Percentiles rank a stretch among this genome's conserved stretches.
Evolutionary conservation across 768 basidiomycete genomes (phyloP).

Genomic region (Suillus subalutaceus): DNA sequence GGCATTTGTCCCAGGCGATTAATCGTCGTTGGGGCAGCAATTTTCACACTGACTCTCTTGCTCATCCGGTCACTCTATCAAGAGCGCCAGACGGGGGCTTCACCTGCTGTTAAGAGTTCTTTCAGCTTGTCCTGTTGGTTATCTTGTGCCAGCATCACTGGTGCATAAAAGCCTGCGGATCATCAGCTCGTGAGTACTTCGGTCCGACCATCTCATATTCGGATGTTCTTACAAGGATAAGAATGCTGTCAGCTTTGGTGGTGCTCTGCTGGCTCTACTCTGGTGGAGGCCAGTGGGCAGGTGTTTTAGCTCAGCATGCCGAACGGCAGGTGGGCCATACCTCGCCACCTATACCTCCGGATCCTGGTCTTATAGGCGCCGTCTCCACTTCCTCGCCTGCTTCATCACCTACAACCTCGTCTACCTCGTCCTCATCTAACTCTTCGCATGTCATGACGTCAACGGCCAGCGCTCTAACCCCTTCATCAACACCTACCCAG

Average conservation of each 20-base stretch:
- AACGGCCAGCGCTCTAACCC: conserved; percentile 8
- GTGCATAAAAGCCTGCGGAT: not conserved
- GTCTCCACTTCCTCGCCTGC: too few species aligned
- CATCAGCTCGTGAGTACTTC: not conserved
- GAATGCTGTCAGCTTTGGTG: conserved; percentile 1
- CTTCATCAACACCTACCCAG: conserved; percentile 16
- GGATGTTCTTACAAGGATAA: not conserved
- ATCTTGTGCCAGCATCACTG: not conserved
- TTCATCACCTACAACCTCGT: conserved; percentile 8
- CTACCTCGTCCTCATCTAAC: conserved; percentile 10
- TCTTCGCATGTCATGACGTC: conserved; percentile 10
- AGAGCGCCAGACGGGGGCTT: not conserved
- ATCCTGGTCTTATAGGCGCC: not conserved
- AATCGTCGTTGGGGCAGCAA: not conserved
- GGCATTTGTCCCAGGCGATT: not conserved
- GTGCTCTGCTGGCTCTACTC: conserved; percentile 1
- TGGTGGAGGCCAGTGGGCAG: not conserved
- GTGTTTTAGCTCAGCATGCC: conserved; percentile 2
- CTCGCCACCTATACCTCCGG: not conserved
- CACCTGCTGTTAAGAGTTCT: too few species aligned
- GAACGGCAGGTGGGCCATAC: not conserved
- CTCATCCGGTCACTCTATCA: not conserved
- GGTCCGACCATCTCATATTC: conserved; percentile 2
- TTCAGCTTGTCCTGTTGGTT: not conserved
- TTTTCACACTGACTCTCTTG: not conserved